These are phyloP conservation scores for Pseudocercospora eumusae DNA, from an alignment of 2,329 filamentous ascomycete genomes.

Conservation along the genomic window DNA sequence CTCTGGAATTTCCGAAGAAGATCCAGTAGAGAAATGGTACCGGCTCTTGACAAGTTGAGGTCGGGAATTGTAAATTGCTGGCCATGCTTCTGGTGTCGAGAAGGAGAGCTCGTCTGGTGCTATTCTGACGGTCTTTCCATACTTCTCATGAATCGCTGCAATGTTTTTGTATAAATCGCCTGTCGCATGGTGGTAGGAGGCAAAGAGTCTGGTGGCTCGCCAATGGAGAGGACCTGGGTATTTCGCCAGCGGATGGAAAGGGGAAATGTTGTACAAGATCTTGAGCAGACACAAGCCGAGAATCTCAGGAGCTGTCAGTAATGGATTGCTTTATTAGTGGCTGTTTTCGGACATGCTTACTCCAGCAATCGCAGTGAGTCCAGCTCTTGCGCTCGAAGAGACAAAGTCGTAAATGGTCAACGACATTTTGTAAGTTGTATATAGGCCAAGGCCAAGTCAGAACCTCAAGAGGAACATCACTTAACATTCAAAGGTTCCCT, in stretches of 20 bases:
- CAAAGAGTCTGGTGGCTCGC: constrained; percentile 27
- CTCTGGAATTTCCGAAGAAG: constrained; percentile 17
- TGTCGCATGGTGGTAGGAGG: constrained; percentile 28
- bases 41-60: constrained; percentile 27
- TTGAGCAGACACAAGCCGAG: neutral
- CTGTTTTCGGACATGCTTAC: neutral
- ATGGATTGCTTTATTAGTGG: neutral
- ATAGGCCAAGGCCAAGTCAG: neutral
- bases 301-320: neutral
- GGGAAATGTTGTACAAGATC: constrained; percentile 31
- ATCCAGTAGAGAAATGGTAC: constrained; percentile 24
- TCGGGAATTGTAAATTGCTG: constrained; percentile 34
- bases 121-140: constrained; percentile 34
- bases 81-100: constrained; percentile 30
- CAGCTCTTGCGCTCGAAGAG: constrained; percentile 2
- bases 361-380: neutral
- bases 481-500: neutral
- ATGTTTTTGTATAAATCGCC: constrained; percentile 32
- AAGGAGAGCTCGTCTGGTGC: constrained; percentile 37
- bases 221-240: constrained; percentile 30
- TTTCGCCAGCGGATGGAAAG: constrained; percentile 30
- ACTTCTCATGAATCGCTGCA: constrained; percentile 30
- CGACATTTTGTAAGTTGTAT: neutral
- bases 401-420: neutral
- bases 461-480: neutral